phyloP scores from a whole-genome alignment of 2,329 filamentous ascomycete genomes.

The Colletotrichum sp. region DNA sequence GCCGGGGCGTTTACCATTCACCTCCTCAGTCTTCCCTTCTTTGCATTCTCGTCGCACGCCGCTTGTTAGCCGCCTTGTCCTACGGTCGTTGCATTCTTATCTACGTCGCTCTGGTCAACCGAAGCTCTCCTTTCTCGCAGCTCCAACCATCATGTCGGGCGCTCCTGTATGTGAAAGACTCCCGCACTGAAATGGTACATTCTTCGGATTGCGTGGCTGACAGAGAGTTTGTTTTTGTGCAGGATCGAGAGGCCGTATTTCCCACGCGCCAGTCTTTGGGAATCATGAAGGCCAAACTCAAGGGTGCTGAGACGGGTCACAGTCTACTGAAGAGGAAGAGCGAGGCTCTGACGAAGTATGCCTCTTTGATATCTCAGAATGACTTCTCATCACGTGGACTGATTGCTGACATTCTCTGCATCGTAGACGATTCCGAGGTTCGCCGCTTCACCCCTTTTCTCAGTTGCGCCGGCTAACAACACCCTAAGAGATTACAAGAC shows the following conservation, averaged over 20 bases:
- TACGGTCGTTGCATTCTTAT: neutral
- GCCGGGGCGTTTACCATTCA: neutral
- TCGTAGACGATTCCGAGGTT: slow-evolving; percentile 86
- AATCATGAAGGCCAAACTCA: slow-evolving; percentile 97
- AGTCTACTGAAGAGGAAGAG: slow-evolving; percentile 97
- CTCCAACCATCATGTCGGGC: slow-evolving; percentile 38
- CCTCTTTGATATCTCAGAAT: slow-evolving; percentile 7
- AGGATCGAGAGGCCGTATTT: slow-evolving; percentile 97
- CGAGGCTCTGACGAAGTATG: slow-evolving; percentile 94
- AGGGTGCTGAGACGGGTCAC: slow-evolving; percentile 90
- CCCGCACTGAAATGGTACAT: neutral
- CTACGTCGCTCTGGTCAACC: neutral
- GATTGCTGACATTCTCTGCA: neutral
- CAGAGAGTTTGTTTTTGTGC: neutral
- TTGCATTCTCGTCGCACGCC: neutral
- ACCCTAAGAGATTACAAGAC: slow-evolving; percentile 81
- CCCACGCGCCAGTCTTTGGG: slow-evolving; percentile 96
- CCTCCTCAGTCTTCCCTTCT: neutral
- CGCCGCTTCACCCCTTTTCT: neutral
- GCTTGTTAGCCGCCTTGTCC: neutral
- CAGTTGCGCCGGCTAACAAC: neutral
- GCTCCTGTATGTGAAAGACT: slow-evolving; percentile 37
- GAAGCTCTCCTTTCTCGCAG: neutral
- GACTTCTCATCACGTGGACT: neutral
- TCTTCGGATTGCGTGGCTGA: neutral